Evolutionary conservation across 192 early-diverging fungal genomes (phyloP), one percentile per base, ranked within the genome.

Genomic region (Linnemannia elongata): DNA sequence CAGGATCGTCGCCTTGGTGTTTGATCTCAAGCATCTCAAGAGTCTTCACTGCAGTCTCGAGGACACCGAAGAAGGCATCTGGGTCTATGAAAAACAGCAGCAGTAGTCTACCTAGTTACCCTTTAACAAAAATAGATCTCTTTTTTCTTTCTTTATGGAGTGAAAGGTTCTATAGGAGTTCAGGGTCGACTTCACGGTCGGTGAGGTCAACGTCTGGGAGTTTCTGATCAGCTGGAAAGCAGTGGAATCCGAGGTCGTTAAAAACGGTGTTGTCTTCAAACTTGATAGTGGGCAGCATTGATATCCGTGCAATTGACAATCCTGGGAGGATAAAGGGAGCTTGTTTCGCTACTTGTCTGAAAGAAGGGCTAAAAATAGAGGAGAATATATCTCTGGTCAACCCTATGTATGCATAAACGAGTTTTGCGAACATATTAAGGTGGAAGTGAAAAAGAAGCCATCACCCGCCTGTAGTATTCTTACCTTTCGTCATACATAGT

Each of bases 1-100:
- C 18, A 69, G 88, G n/a, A 92, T 92, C 41, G 88, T 92, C 2
- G 91, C 90, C 33, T 54, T 91, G 36, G 89, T 91, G 35, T 92
- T 92, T 76, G 88, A 92, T 77, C 74, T 92, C 12, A 90, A 88
- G 45, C 90, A 92, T 72, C 81, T 92, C 38, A 77, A 83, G 49
- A 89, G 81, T 38, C 76, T 92, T 13, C 77, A 72, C 17, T 83
- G 90, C 49, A 77, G 85, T 45, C 36, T 76, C 7, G 82, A 82
- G 15, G 91, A 93, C 72, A 81, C 88, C 18, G 72, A 79, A 13
- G 90, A 92, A 15, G 89, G 90, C 30, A 90, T 92, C 42, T 93
- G 83, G 83, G 82, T 93, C 35, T 93, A 91, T 66, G 76, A 88
- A 35, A 90, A 87, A 71, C 20, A 72, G 42, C 12, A 66, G 10